Base-by-base conservation (phyloP, 345 rosid species). In the Bruguiera gymnorhiza region DNA sequence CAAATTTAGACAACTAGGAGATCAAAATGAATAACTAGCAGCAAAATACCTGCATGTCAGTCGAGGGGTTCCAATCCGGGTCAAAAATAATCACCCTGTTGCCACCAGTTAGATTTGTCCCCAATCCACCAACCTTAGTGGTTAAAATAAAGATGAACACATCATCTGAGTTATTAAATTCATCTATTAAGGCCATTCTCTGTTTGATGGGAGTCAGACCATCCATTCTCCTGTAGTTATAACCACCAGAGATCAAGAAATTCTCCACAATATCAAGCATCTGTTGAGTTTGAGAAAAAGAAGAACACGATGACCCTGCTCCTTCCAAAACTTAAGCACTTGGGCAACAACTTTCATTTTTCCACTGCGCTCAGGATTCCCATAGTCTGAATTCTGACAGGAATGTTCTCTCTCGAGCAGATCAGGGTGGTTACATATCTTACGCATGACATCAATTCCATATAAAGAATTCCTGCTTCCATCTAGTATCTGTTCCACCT, bases 51-150 rank as follows among this genome's bases (percentile, higher is more conserved):
- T 92, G 99, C 86, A 95, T 88, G 75, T 95, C 99, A 58, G 86
- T 95, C 64, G 99, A 88, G 36, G 99, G 99, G 78, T 95, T 95
- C 99, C 99, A 95, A 75, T 95, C 99, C 3, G 99, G 99, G 78
- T 95, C 97, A 72, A 92, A 95, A 68, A 95, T 95, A 73, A 95
- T 95, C 78, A 95, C 99, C 74, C 97, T 83, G 79, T 95, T 77
- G 2, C 97, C 99, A 62, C 99, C 97, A 20, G 97, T 92, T 72
- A 95, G 73, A 75, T 95, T 95, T 76, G 98, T 95, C 74, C 97
- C 99, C 82, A 95, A 83, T 60, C 99, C 97, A 53, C 99, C 99
- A 73, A 95, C 97, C 77, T 88, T 95, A 9, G 99, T 95, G 1
- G 98, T 95, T 71, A 95, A 79, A 82, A 90, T 84, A 77, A 95